Base-by-base conservation (phyloP, 208 protist species). In the Acanthamoeba healyi region DNA sequence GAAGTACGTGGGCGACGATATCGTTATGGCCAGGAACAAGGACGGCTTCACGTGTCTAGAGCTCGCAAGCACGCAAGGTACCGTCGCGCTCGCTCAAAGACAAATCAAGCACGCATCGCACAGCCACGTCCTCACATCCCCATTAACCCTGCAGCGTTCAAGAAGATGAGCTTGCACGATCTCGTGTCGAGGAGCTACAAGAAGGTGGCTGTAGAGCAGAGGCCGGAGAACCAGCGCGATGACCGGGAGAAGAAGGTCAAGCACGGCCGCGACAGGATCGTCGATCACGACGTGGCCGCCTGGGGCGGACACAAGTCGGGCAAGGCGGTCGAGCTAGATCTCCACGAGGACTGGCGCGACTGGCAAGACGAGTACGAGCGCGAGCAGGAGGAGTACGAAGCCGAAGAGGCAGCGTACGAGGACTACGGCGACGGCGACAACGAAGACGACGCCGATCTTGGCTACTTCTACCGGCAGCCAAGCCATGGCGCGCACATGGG, bases 101-200 rank as follows among this genome's bases (percentile, higher is more conserved):
- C 49, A 14, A 10, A 54, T 15, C 49, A 54, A 10, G 12, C 49
- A 54, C 44, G 44, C 44, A 54, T 17, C 44, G 44, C 46, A 56
- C 49, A 56, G 3, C 4, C 49, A 56, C 46, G 46, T 15, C 10
- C 46, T 7, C 49, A 56, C 24, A 61, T 24, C 0, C 19, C 24
- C 6, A 29, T 61, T 56, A 14, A 56, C 24, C 19, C 0, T 3
- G 24, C 36, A 26, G 70, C n/a, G 12, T 46, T 26, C 44, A 86
- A 86, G 44, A 86, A 86, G 77, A 22, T 38, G 44, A 86, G 77
- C 77, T 44, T 86, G n/a, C 44, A 86, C 46, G 77, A 86, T 29
- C 46, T 86, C 26, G 77, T 86, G 4, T 61, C 77, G 42, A 58
- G 32, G 77, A 54, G 19, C 77, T 58, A 61, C 44, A 58, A 58